Evolutionary conservation across 495 filamentous ascomycete genomes (phyloP), one percentile per base, ranked within the genome.

Genomic region (Aspergillus baeticus): DNA sequence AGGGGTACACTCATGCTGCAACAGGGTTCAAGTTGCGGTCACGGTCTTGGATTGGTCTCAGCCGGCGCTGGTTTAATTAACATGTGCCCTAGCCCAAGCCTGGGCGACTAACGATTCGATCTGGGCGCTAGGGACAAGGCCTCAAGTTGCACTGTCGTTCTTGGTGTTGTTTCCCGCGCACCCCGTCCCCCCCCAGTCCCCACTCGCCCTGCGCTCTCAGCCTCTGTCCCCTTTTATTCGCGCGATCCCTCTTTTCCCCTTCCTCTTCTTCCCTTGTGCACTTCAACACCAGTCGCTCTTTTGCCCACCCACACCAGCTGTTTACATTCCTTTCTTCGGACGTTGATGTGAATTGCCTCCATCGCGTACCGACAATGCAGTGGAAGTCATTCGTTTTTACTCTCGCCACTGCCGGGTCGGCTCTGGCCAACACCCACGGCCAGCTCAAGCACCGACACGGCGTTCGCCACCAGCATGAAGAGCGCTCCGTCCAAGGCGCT

Each of bases 351-450:
- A 34, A 48, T 42, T 56, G 47, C 39, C 47, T 34, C 21, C 36
- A 38, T 43, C 21, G 41, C 33, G 43, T 23, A 41, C 41, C 48
- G 56, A 63, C 31, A 17, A 75, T 75, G 68, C 63, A 60, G 56
- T 65, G 62, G 63, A 62, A 59, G 41, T 65, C 62, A 37, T 55
- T 62, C 49, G 50, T 70, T 54, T 50, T 70, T 26, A 26, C 62
- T 51, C 43, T 58, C 20, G 48, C 57, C 41, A 51, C 59, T 23
- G 58, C 59, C 41, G 60, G 60, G n/a, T 50, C 63, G 22, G 65
- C 51, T 20, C 55, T 65, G 23, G 68, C 66, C 57, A 63, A 56
- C 21, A 36, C 52, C 13, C 70, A 70, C 51, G 61, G 58, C 45
- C 57, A 58, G 10, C 52, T 51, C 29, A 61, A 59, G 36, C 60